phyloP scores from a whole-genome alignment of 495 filamentous ascomycete species.

The Penicillium herquei region DNA sequence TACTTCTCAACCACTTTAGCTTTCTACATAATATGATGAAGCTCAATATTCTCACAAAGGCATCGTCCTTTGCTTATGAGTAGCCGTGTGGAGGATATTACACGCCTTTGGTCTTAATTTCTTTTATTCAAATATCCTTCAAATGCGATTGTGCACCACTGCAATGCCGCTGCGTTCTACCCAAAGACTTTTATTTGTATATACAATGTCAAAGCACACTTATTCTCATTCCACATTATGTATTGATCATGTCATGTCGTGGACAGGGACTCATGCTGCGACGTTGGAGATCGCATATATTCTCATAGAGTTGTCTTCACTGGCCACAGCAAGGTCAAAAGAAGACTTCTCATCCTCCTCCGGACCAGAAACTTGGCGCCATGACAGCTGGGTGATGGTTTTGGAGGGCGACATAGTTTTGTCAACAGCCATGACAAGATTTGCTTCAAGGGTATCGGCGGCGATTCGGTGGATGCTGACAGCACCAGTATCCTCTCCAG shows the following conservation, averaged over 20 bases:
- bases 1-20: background rate
- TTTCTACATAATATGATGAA: background rate
- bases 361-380: conserved; percentile 56
- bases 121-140: too few relatives aligned
- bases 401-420: conserved; percentile 61
- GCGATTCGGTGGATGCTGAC: conserved; percentile 41
- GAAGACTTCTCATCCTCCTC: conserved; percentile 14
- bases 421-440: conserved; percentile 37
- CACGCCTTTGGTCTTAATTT: too few relatives aligned
- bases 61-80: too few relatives aligned
- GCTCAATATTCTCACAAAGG: too few relatives aligned
- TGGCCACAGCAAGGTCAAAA: conserved; percentile 70
- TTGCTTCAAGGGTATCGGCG: conserved; percentile 42
- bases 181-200: too few relatives aligned
- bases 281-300: conserved; percentile 59
- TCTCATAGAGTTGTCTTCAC: conserved; percentile 78
- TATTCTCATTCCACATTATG: background rate
- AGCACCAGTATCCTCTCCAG: conserved; percentile 57
- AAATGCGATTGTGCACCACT: too few relatives aligned
- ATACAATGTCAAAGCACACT: too few relatives aligned
- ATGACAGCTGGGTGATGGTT: conserved; percentile 71
- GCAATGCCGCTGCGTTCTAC: too few relatives aligned
- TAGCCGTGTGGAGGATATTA: too few relatives aligned
- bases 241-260: background rate
- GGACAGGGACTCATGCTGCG: conserved; percentile 11